Base-by-base conservation (phyloP, 176 grass and related monocot genomes). In the Luzula sylvatica region DNA sequence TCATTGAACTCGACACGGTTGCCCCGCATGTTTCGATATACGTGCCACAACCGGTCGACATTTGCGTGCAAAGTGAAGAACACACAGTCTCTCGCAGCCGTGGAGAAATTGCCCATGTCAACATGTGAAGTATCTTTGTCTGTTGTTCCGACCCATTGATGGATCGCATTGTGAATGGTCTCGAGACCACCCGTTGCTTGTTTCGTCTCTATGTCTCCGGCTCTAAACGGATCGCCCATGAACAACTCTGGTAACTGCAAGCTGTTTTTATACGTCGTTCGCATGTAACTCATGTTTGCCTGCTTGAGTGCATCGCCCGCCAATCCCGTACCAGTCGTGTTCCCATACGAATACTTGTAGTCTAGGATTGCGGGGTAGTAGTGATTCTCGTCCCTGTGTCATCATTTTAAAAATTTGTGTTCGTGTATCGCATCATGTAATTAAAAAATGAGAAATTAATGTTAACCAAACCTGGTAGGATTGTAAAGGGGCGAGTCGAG, bases 11-110 rank as follows among this genome's bases (percentile, higher is more conserved):
- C 65, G 7, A 7, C 18, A 0, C 52, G 49, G 15, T 58, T 45
- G 20, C 55, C 64, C 18, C 21, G 26, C 46, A 76, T 60, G 8
- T 46, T 61, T 19, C 20, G 22, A 23, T 65, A 52, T 16, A 45
- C 1, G 7, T 58, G 41, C 73, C 83, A 82, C 3, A 72, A 46
- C 24, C 73, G 83, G 46, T 87, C 78, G 28, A 81, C 28, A 45
- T 87, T 81, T 15, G 26, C 13, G 52, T 81, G 82, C 55, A 80
- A 76, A 17, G 55, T 25, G 56, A 71, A 81, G 67, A 87, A 87
- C 32, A 75, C 3, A 0, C 73, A 75, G 60, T 87, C 83, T 4
- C 65, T 74, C 0, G 65, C 83, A 43, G 83, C 65, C 0, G 78
- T 56, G 50, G 75, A 72, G 48, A 74, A 78, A 15, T 23, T 25